phyloP scores from a whole-genome alignment of 169 alveolate genomes.

The Eimeria necatrix region DNA sequence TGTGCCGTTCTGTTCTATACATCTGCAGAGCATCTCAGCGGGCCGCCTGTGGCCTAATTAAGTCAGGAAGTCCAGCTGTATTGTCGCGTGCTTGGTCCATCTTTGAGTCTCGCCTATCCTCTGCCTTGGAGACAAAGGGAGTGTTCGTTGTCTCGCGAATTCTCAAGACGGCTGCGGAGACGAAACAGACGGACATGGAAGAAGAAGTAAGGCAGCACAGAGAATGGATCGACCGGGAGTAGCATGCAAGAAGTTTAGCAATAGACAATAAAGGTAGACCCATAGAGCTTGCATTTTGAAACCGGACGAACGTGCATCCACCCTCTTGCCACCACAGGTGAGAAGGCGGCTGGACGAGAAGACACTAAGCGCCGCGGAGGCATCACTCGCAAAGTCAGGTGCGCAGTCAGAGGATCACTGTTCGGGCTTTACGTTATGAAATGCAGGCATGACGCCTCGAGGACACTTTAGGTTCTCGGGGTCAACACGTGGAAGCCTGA shows the following conservation, averaged over 20 bases:
- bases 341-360: not conserved
- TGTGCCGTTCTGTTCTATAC: not conserved
- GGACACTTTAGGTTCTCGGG: no score
- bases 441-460: no score
- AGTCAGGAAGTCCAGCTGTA: not conserved
- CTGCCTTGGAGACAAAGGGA: not conserved
- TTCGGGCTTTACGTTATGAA: not conserved
- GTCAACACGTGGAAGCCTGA: no score
- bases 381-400: not conserved
- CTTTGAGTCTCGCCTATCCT: not conserved
- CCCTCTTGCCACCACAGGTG: not conserved
- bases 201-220: not conserved
- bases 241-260: no score
- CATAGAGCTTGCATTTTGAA: no score
- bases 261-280: no score
- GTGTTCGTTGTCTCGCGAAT: not conserved
- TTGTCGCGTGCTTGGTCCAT: slow-evolving; percentile 2
- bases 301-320: not conserved
- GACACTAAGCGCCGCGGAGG: slow-evolving; percentile 15
- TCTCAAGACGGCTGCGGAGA: slow-evolving; percentile 36
- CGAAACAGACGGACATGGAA: not conserved
- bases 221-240: no score
- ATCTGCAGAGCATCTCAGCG: slow-evolving; percentile 29
- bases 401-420: not conserved
- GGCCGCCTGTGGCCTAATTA: not conserved